These are phyloP conservation scores for Kockovaella imperatae DNA, from an alignment of 768 basidiomycete genomes.

Conservation along the genomic window DNA sequence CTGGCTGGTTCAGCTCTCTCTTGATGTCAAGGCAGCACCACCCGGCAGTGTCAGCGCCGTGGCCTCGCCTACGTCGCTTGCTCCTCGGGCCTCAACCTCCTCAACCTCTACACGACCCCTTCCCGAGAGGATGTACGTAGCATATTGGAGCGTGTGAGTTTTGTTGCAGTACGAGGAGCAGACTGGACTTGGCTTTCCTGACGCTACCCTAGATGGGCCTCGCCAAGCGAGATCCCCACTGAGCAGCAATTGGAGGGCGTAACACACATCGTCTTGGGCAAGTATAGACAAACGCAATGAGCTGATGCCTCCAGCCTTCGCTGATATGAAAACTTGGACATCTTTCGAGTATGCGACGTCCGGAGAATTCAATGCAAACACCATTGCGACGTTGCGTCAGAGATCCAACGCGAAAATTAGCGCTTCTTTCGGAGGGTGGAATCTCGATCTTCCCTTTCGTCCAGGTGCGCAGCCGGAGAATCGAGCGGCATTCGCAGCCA, in stretches of 20 bases:
- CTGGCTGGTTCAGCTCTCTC: too few relatives aligned
- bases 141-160: slow-evolving; percentile 10
- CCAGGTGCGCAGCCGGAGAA: background rate
- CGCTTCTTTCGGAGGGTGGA: slow-evolving; percentile 4
- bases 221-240: background rate
- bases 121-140: slow-evolving; percentile 1
- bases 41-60: too few relatives aligned
- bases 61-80: too few relatives aligned
- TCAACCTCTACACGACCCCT: background rate
- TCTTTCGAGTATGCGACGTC: background rate
- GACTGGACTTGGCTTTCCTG: background rate
- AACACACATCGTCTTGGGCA: slow-evolving; percentile 5
- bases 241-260: slow-evolving; percentile 1
- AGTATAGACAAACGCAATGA: background rate
- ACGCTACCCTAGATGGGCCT: slow-evolving; percentile 1
- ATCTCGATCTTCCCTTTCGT: background rate
- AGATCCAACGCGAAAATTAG: background rate
- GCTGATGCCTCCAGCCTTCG: slow-evolving; percentile 3
- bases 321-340: slow-evolving; percentile 1
- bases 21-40: too few relatives aligned
- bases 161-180: background rate
- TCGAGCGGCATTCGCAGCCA: background rate
- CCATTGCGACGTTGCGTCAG: background rate
- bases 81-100: background rate
- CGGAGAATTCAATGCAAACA: background rate